Conservation (phyloP, 116 monocot genomes). For the Dioscorea cayenensis region DNA sequence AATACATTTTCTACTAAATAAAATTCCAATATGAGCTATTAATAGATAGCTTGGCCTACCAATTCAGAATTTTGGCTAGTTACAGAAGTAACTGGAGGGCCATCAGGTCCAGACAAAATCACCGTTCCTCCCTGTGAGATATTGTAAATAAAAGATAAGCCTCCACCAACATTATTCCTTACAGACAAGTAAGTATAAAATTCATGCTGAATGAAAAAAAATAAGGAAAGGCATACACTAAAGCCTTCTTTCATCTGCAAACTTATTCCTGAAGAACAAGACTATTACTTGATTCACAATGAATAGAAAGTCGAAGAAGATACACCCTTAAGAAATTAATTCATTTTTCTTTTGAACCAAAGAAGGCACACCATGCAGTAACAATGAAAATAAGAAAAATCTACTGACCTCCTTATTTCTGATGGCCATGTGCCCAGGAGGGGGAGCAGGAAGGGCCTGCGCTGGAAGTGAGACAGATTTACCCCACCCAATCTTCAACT, state of each 20-base stretch:
- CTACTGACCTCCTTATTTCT: constrained; percentile 87
- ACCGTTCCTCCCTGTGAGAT: constrained; percentile 75
- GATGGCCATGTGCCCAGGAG: constrained; percentile 99
- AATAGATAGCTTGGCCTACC: constrained; percentile 32
- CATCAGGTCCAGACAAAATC: constrained; percentile 91
- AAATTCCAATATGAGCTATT: neutral
- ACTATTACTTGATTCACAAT: too few relatives aligned
- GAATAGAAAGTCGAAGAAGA: too few relatives aligned
- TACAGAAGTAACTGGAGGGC: constrained; percentile 68
- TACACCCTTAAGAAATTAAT: too few relatives aligned
- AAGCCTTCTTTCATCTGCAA: too few relatives aligned
- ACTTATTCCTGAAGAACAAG: too few relatives aligned
- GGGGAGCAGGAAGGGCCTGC: constrained; percentile 99
- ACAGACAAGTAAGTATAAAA: neutral
- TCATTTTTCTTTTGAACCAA: neutral
- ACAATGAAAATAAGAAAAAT: neutral
- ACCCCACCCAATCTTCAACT: constrained; percentile 99
- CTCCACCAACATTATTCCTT: neutral
- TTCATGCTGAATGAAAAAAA: neutral
- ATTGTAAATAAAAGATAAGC: neutral
- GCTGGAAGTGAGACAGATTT: constrained; percentile 97
- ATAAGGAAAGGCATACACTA: too few relatives aligned
- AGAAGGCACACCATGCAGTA: neutral
- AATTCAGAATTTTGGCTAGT: constrained; percentile 86
- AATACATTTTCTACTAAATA: neutral